Evolutionary conservation across 257 asterid genomes (phyloP).

Genomic region (Ligustrum vulgare): DNA sequence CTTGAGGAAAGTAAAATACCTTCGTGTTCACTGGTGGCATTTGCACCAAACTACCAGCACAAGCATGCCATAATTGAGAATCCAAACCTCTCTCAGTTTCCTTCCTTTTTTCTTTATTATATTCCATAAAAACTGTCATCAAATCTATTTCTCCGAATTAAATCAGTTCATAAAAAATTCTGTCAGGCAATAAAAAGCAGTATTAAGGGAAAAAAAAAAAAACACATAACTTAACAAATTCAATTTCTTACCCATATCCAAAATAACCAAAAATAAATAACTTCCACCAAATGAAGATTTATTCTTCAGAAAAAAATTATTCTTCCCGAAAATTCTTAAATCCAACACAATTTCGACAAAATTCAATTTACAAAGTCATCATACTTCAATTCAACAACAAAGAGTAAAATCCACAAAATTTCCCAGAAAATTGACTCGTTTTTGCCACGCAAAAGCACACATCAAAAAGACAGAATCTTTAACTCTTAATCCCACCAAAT

Average conservation of each 20-base stretch:
- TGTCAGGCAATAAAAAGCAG: slow-evolving; percentile 30
- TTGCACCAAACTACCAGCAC: slow-evolving; percentile 96
- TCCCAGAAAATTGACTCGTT: slow-evolving; percentile 13
- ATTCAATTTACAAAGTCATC: slow-evolving; percentile 8
- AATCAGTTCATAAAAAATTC: slow-evolving; percentile 18
- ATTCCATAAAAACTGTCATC: slow-evolving; percentile 69
- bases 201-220: slow-evolving; percentile 11
- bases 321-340: slow-evolving; percentile 6
- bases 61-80: slow-evolving; percentile 97
- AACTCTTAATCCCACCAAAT: slow-evolving; percentile 20
- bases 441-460: slow-evolving; percentile 12
- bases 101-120: slow-evolving; percentile 51
- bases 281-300: neutral
- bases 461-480: slow-evolving; percentile 19
- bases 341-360: slow-evolving; percentile 7
- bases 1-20: slow-evolving; percentile 93
- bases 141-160: neutral
- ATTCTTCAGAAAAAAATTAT: neutral
- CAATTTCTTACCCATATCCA: slow-evolving; percentile 43
- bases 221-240: slow-evolving; percentile 3
- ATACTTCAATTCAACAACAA: slow-evolving; percentile 22
- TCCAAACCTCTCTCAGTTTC: slow-evolving; percentile 69
- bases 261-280: slow-evolving; percentile 21
- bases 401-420: slow-evolving; percentile 32
- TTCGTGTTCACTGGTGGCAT: slow-evolving; percentile 65